Evolutionary conservation across 2,329 filamentous ascomycete species (phyloP), one percentile per base, ranked within the genome.

Genomic region (Diplodia scrobiculata): DNA sequence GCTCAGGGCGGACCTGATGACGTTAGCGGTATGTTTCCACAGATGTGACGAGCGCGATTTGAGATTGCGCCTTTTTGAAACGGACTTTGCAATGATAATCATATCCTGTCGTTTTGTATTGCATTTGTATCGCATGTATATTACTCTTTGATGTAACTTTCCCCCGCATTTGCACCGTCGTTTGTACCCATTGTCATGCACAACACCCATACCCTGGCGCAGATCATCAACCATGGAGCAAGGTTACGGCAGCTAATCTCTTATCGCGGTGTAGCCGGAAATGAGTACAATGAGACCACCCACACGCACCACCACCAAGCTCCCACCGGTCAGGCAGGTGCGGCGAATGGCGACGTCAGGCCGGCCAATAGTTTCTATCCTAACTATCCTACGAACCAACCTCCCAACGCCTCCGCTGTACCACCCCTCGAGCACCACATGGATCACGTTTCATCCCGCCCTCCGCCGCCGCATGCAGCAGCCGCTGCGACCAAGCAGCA

Each of bases 11-110:
- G 86, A 80, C 85, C 84, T 78, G 90, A 93, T 75, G 92, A 88
- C 78, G 85, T 95, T 87, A 92, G 92, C 88, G 92, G 92, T 96
- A 97, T 96, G 92, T 97, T 93, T 84, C 89, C 92, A 85, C 91
- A 92, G 84, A 91, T 95, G 89, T 95, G 87, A 91, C 85, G 81
- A 78, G 75, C 72, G 80, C 77, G 74, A 62, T 53, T 66, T 66
- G 41, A 54, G 38, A 65, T 66, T 55, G 64, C 58, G 64, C 55
- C 5, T 48, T 47, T 74, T 77, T 66, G 65, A 66, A 73, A 76
- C 75, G 74, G 74, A 73, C 58, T 55, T 69, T 67, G 68, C 63
- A 74, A 76, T 77, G 74, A 77, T 77, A 78, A 62, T 59, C 59
- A 75, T 74, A 71, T 67, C 73, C 72, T 78, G 75, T 78, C 74